phyloP scores from a whole-genome alignment of 495 filamentous ascomycete genomes.

The Neurospora tetrasperma region DNA sequence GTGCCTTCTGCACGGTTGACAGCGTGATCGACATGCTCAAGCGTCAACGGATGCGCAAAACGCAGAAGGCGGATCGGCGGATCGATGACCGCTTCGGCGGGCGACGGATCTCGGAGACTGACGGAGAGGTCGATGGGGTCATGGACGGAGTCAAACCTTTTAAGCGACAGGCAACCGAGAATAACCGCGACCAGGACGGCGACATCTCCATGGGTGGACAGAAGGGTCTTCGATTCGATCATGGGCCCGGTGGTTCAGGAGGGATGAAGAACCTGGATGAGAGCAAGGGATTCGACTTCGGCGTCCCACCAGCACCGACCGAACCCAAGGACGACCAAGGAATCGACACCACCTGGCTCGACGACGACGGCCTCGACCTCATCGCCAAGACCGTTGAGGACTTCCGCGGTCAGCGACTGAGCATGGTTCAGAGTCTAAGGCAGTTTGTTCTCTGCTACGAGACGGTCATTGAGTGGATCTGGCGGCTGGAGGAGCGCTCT shows the following conservation, averaged over 20 bases:
- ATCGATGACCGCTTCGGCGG: conserved; percentile 27
- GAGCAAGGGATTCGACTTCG: neutral
- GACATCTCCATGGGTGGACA: conserved; percentile 30
- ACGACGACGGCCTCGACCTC: conserved; percentile 57
- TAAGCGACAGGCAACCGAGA: conserved; percentile 1
- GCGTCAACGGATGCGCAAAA: conserved; percentile 46
- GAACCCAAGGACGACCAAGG: conserved; percentile 1
- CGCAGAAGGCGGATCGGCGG: conserved; percentile 22
- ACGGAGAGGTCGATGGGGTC: neutral
- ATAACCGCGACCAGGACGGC: conserved; percentile 27
- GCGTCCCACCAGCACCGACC: neutral
- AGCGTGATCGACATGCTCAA: conserved; percentile 90
- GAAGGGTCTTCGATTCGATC: neutral
- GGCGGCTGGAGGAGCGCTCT: conserved; percentile 26
- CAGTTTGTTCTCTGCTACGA: conserved; percentile 98
- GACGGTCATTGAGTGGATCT: conserved; percentile 82
- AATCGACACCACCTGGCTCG: conserved; percentile 33
- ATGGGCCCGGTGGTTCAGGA: neutral
- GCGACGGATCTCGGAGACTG: conserved; percentile 4
- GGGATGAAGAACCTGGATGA: neutral
- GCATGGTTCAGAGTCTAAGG: conserved; percentile 93
- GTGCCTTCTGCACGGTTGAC: conserved; percentile 93
- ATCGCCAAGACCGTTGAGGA: conserved; percentile 80
- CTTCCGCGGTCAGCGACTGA: conserved; percentile 76
- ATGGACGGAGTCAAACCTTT: neutral